Conservation (phyloP, 768 basidiomycete species). For the Phaffia tasmanica region DNA sequence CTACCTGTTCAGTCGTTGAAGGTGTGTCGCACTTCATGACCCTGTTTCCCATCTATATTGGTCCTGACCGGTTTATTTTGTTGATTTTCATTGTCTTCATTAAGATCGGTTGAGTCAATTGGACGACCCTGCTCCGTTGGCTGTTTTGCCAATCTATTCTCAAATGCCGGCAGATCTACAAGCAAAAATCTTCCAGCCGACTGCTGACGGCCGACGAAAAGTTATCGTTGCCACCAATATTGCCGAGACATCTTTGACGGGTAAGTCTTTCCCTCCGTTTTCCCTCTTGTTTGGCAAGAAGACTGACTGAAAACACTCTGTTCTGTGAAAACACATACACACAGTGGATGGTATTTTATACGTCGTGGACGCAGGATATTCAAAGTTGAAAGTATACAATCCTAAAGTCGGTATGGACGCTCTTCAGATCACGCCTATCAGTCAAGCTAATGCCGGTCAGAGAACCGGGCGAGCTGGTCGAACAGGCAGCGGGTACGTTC, state of each 20-base stretch:
- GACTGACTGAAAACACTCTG: constrained; percentile 13
- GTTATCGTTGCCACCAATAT: constrained; percentile 99
- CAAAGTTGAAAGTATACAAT: constrained; percentile 97
- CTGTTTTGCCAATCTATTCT: constrained; percentile 95
- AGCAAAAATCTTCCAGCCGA: constrained; percentile 93
- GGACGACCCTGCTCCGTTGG: constrained; percentile 75
- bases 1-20: constrained; percentile 85
- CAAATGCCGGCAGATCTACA: constrained; percentile 99
- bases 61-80: background rate
- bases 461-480: constrained; percentile 91
- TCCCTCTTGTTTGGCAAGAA: background rate
- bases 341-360: constrained; percentile 93
- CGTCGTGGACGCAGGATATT: constrained; percentile 93
- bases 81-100: background rate
- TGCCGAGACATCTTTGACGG: constrained; percentile 92
- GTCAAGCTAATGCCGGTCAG: constrained; percentile 95
- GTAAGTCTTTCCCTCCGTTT: constrained; percentile 39
- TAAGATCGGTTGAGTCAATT: constrained; percentile 81
- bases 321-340: background rate
- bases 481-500: constrained; percentile 78
- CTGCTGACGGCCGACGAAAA: constrained; percentile 84
- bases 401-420: constrained; percentile 99
- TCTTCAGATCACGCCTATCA: constrained; percentile 95
- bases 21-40: constrained; percentile 45
- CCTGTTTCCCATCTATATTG: background rate